phyloP scores from a whole-genome alignment of 345 rosid genomes.

The Heritiera fomes region DNA sequence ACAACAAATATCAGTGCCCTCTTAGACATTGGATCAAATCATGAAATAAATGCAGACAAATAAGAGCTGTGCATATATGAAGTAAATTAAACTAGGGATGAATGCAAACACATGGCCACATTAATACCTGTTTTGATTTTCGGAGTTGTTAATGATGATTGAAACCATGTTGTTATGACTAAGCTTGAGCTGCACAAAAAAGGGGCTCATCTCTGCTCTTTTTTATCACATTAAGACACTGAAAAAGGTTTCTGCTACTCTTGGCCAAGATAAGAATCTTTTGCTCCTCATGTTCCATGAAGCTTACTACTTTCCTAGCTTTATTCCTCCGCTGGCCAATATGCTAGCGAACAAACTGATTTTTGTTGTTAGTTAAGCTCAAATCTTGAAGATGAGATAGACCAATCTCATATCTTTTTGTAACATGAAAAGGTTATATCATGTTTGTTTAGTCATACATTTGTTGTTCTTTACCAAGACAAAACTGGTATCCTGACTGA shows the following conservation, averaged over 20 bases:
- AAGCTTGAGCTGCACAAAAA: background rate
- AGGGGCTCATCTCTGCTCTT: background rate
- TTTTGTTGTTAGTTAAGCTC: too few relatives aligned
- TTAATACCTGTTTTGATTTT: background rate
- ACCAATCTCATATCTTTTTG: background rate
- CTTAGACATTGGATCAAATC: background rate
- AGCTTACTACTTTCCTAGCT: background rate
- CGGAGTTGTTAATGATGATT: background rate
- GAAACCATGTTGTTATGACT: background rate
- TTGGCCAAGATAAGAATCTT: background rate
- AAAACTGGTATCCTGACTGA: background rate
- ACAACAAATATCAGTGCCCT: background rate
- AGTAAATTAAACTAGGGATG: too few relatives aligned
- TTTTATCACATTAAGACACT: background rate
- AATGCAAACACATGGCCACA: background rate
- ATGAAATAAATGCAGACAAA: background rate
- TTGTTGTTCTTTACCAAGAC: constrained; percentile 12
- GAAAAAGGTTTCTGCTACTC: background rate
- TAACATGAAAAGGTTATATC: background rate
- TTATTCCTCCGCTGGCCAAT: background rate
- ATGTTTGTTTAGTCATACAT: background rate
- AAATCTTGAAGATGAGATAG: too few relatives aligned
- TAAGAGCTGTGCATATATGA: too few relatives aligned
- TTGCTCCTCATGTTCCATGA: background rate
- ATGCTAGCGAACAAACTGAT: background rate